A percentile compares a stretch with the other conserved stretches of the same genome.
phyloP scores from a whole-genome alignment of 23 red algal species.

The Cyanidium caldarium region DNA sequence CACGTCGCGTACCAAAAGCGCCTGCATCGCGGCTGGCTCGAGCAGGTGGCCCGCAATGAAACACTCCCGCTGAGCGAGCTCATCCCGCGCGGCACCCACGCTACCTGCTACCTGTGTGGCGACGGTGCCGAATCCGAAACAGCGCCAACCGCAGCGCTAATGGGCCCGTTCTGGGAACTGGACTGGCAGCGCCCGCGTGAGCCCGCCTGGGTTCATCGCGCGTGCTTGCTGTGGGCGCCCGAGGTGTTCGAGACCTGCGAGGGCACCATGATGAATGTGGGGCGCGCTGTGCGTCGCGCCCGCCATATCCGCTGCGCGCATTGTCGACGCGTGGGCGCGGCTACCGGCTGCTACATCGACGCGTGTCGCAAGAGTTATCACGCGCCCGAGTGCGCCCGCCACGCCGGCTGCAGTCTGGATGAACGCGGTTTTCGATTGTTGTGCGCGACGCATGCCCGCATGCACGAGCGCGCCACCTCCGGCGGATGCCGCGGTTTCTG shows the following conservation, averaged over 20 bases:
- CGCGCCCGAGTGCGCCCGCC: slow-evolving; percentile 5
- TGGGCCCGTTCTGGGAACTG: neutral
- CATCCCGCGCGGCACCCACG: neutral
- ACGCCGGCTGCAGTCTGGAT: slow-evolving; percentile 12
- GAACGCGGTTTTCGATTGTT: neutral
- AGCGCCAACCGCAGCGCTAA: neutral
- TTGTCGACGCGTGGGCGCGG: slow-evolving; percentile 10
- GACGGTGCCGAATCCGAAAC: neutral
- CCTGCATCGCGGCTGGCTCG: neutral
- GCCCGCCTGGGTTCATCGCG: slow-evolving; percentile 1
- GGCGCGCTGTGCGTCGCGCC: slow-evolving; percentile 6
- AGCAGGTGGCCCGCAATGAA: neutral
- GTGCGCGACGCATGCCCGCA: slow-evolving; percentile 5
- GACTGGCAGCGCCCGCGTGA: neutral
- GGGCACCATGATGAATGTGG: slow-evolving; percentile 20
- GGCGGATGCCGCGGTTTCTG: too few relatives aligned
- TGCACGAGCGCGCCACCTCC: too few relatives aligned
- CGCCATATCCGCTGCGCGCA: slow-evolving; percentile 9
- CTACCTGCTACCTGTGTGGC: neutral
- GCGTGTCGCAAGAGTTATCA: slow-evolving; percentile 18
- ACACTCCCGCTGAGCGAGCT: neutral
- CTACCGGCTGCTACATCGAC: neutral
- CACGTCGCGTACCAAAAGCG: slow-evolving; percentile 5
- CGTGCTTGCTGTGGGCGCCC: slow-evolving; percentile 15
- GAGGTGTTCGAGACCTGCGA: slow-evolving; percentile 26